Evolutionary conservation across 108 stramenopile genomes (phyloP).

Genomic region (Chaetoceros tenuissimus): DNA sequence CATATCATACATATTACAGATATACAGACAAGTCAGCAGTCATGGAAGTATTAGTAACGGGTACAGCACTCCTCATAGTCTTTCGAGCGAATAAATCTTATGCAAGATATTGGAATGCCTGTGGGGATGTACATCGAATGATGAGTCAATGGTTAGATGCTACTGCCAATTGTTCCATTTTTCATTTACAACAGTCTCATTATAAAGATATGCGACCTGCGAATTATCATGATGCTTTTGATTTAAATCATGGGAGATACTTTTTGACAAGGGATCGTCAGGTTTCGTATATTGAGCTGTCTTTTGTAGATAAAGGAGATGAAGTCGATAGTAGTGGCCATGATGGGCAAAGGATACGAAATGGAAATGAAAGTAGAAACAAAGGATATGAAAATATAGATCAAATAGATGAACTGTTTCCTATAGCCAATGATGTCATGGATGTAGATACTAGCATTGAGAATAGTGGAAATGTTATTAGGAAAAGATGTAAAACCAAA

Average conservation of each 20-base stretch:
- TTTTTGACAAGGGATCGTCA: constrained; percentile 27
- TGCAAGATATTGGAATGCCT: constrained; percentile 41
- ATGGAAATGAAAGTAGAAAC: background rate
- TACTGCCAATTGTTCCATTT: constrained; percentile 14
- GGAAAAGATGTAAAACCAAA: background rate
- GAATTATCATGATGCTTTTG: constrained; percentile 22
- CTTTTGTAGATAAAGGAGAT: too few species aligned
- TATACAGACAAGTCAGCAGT: background rate
- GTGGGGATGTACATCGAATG: constrained; percentile 19
- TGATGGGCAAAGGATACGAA: background rate
- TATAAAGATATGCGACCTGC: constrained; percentile 18
- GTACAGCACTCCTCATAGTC: constrained; percentile 23
- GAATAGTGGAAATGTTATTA: background rate
- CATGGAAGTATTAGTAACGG: constrained; percentile 23
- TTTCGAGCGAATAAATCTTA: constrained; percentile 37
- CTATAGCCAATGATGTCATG: background rate
- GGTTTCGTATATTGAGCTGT: too few species aligned
- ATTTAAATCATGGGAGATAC: constrained; percentile 20
- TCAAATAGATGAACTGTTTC: background rate
- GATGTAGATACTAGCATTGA: background rate
- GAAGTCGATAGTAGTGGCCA: background rate
- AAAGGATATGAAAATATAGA: background rate
- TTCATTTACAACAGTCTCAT: constrained; percentile 28
- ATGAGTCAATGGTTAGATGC: constrained; percentile 40
- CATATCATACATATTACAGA: too few species aligned